phyloP scores from a whole-genome alignment of 2,329 filamentous ascomycete genomes.

The Phaeoacremonium minimum region DNA sequence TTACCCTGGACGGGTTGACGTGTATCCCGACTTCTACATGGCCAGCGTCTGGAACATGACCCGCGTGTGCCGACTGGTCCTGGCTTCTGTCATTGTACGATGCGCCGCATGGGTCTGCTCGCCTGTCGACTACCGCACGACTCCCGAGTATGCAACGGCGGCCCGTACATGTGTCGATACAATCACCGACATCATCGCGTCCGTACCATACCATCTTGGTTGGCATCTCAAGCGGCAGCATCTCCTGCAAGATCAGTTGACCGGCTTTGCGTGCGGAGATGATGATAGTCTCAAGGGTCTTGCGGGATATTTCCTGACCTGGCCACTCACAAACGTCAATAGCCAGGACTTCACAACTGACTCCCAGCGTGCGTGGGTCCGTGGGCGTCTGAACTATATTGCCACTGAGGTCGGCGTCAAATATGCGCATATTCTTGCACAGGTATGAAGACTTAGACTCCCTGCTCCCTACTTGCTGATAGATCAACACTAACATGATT shows the following conservation, averaged over 20 bases:
- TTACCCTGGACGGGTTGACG: slow-evolving; percentile 56
- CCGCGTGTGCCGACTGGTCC: slow-evolving; percentile 47
- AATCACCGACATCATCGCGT: slow-evolving; percentile 56
- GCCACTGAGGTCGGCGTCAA: slow-evolving; percentile 52
- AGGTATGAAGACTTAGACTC: slow-evolving; percentile 47
- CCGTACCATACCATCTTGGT: slow-evolving; percentile 57
- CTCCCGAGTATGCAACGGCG: slow-evolving; percentile 55
- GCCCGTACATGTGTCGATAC: slow-evolving; percentile 44
- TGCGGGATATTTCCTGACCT: slow-evolving; percentile 55
- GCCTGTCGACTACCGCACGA: slow-evolving; percentile 59
- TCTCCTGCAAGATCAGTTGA: slow-evolving; percentile 31
- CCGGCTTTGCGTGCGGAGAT: slow-evolving; percentile 43
- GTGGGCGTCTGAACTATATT: slow-evolving; percentile 50
- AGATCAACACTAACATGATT: background rate
- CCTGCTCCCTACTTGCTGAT: background rate
- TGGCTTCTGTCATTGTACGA: slow-evolving; percentile 51
- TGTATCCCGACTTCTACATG: slow-evolving; percentile 55
- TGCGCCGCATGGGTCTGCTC: slow-evolving; percentile 57
- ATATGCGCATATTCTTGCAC: slow-evolving; percentile 50
- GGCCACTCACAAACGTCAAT: slow-evolving; percentile 50
- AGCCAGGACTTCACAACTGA: slow-evolving; percentile 57
- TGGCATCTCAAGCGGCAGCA: slow-evolving; percentile 47
- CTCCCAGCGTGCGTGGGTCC: slow-evolving; percentile 50
- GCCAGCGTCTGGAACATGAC: slow-evolving; percentile 54
- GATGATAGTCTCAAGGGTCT: slow-evolving; percentile 48